A percentile compares a stretch with the other conserved stretches of the same genome.
phyloP scores from a whole-genome alignment of 768 basidiomycete genomes.

The Mycena chlorophos region DNA sequence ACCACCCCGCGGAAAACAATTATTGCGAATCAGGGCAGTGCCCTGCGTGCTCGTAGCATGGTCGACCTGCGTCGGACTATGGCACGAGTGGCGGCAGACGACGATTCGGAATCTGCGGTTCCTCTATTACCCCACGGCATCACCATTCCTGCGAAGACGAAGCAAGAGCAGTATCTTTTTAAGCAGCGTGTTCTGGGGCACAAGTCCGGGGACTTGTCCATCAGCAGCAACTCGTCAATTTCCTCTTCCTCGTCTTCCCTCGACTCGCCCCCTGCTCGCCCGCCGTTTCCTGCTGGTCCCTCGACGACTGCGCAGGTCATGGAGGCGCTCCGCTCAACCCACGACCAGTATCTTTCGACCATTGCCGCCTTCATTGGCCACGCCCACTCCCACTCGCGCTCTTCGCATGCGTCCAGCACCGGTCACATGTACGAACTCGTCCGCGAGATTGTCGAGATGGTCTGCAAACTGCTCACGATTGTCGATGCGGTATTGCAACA shows the following conservation, averaged over 20 bases:
- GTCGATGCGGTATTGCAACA: conserved; percentile 87
- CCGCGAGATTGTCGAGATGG: conserved; percentile 91
- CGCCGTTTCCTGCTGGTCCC: conserved; percentile 73
- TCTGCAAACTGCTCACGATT: conserved; percentile 86
- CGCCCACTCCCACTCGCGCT: conserved; percentile 87
- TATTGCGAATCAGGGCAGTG: conserved; percentile 23
- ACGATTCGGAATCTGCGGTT: conserved; percentile 38
- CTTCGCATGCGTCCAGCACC: conserved; percentile 89
- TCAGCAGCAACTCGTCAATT: conserved; percentile 74
- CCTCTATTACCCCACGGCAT: conserved; percentile 35
- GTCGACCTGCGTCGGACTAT: conserved; percentile 44
- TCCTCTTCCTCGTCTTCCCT: conserved; percentile 68
- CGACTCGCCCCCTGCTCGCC: conserved; percentile 49
- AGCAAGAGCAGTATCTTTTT: conserved; percentile 41
- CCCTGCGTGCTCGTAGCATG: conserved; percentile 53
- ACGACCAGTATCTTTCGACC: conserved; percentile 88
- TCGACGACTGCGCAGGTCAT: conserved; percentile 67
- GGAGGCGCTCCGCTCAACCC: conserved; percentile 77
- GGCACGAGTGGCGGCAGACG: conserved; percentile 30
- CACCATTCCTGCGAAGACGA: conserved; percentile 27
- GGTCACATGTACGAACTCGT: conserved; percentile 94
- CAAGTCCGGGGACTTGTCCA: conserved; percentile 48
- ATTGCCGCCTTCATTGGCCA: conserved; percentile 98
- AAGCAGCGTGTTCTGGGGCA: conserved; percentile 42
- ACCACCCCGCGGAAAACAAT: conserved; percentile 13